Evolutionary conservation across 1,139 yeast species (phyloP).

Genomic region (Entelexis paramagnoliae): DNA sequence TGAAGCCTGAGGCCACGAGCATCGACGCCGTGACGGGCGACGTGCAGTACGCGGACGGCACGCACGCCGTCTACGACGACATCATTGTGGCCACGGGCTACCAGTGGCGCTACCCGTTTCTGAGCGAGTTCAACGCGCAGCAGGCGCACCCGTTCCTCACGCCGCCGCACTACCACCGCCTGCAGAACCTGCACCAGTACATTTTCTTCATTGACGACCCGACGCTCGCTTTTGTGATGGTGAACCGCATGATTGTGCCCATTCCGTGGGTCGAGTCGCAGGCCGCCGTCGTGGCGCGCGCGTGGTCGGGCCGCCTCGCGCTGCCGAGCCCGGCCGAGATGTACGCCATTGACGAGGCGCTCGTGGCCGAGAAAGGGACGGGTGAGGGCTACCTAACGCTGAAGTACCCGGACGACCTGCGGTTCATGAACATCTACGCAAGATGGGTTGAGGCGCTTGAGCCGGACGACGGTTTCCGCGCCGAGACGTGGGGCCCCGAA

Average conservation of each 20-base stretch:
- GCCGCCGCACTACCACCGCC: constrained; percentile 14
- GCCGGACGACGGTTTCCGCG: not conserved
- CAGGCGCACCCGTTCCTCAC: constrained; percentile 1
- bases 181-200: constrained; percentile 47
- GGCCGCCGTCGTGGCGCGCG: constrained; percentile 46
- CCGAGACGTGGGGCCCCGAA: not conserved
- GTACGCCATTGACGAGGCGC: constrained; percentile 34
- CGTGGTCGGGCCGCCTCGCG: constrained; percentile 40
- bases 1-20: constrained; percentile 35
- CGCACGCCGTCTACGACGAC: constrained; percentile 35
- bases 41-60: constrained; percentile 35
- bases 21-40: constrained; percentile 25
- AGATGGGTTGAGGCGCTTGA: not conserved
- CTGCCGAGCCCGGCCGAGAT: constrained; percentile 39
- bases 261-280: constrained; percentile 52
- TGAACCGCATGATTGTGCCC: constrained; percentile 48
- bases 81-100: constrained; percentile 59
- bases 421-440: constrained; percentile 31
- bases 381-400: constrained; percentile 40
- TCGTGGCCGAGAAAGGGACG: constrained; percentile 34
- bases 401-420: constrained; percentile 41
- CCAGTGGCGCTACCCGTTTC: constrained; percentile 40
- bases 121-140: constrained; percentile 37
- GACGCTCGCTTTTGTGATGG: constrained; percentile 44
- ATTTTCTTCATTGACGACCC: constrained; percentile 45